Base-by-base conservation (phyloP, 805 yeast species). In the Schwanniomyces sp. region DNA sequence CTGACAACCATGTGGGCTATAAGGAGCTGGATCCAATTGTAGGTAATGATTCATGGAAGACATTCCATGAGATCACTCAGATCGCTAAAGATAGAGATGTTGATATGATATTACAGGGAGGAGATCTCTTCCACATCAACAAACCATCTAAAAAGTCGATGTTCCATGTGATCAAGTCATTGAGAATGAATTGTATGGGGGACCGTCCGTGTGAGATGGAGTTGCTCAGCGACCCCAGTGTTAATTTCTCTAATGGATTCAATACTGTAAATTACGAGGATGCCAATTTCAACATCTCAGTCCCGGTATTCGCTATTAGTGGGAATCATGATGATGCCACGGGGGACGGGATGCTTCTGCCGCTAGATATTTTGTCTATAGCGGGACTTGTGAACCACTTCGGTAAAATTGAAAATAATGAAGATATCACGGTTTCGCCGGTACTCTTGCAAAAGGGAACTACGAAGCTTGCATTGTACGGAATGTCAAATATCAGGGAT, bases 311-410 rank as follows among this genome's bases (percentile, higher is more conserved):
- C 72, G 92, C 91, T 6, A 92, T 94, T 4, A 83, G 92, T 40
- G 99, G 99, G 2, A 94, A 94, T 59, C 99, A 94, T 63, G 99
- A 94, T 66, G 98, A 94, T 66, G 89, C 96, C 3, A 88, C 96
- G 0, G 98, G 98, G 1, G 88, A 83, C 45, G 85, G 86, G 18
- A 68, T 88, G 45, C 70, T 94, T 11, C 84, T 91, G 46, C 96
- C 99, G 0, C 73, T 94, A 74, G 99, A 94, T 64, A 69, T 94
- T 3, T 69, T 94, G 10, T 80, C 88, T 16, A 88, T 87, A 6
- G 71, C 89, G 2, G 98, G 98, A 0, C 69, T 91, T 46, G 68
- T 94, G 26, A 94, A 94, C 64, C 96, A 91, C 68, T 91, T 90
- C 65, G 99, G 99, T 1, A 79, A 86, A 54, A 86, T 89, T 1